These are phyloP conservation scores for Fagus sylvatica DNA, from an alignment of 306 rosid species.

Conservation along the genomic window DNA sequence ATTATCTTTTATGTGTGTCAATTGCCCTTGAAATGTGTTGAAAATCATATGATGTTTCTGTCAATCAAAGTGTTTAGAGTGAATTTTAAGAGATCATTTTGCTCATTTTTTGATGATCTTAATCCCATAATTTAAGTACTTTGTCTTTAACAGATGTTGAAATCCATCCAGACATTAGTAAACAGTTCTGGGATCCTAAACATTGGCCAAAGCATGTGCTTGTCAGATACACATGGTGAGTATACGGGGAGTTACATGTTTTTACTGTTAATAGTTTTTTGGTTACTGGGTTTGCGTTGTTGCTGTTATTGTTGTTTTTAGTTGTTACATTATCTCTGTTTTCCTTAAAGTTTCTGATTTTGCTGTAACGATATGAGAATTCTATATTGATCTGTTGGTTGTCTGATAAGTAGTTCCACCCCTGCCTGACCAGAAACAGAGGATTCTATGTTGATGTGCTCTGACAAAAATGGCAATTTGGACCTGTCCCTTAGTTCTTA, in stretches of 20 bases:
- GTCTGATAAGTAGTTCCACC: background rate
- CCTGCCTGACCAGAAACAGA: background rate
- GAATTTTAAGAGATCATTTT: background rate
- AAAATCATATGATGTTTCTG: slow-evolving; percentile 8
- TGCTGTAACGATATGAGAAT: background rate
- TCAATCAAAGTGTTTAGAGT: background rate
- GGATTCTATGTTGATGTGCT: background rate
- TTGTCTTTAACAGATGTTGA: slow-evolving; percentile 58
- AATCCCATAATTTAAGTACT: background rate
- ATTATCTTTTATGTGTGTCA: slow-evolving; percentile 10
- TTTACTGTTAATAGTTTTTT: background rate
- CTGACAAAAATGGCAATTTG: background rate
- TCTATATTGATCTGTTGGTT: background rate
- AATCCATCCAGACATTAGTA: slow-evolving; percentile 64
- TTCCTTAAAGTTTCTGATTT: background rate
- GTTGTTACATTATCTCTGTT: background rate
- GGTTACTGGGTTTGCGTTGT: background rate
- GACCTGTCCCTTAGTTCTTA: background rate
- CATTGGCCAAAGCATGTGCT: slow-evolving; percentile 95
- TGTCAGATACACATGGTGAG: slow-evolving; percentile 90
- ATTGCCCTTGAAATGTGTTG: background rate
- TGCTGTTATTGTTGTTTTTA: background rate
- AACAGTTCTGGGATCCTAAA: slow-evolving; percentile 85
- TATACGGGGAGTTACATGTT: slow-evolving; percentile 20
- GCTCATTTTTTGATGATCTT: background rate